Conservation (phyloP, 2,329 filamentous ascomycete species). For the Talaromyces albobiverticillius region DNA sequence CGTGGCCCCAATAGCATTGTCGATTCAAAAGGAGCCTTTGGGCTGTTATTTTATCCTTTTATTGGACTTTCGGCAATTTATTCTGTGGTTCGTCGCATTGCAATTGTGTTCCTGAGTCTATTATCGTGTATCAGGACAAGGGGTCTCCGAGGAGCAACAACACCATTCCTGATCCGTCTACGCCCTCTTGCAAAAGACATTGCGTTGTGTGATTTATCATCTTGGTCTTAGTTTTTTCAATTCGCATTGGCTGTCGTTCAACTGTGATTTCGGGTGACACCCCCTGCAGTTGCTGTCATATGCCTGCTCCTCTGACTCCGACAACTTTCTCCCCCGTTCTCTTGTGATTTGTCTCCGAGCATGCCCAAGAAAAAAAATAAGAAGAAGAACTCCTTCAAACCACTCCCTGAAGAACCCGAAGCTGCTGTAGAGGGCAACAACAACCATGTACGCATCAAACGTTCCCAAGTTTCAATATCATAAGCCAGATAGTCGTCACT, state of each 20-base stretch:
- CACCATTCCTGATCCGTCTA: slow-evolving; percentile 9
- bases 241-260: slow-evolving; percentile 10
- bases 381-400: slow-evolving; percentile 33
- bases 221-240: slow-evolving; percentile 10
- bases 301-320: slow-evolving; percentile 1
- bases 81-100: slow-evolving; percentile 28
- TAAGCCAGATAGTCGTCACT: slow-evolving; percentile 39
- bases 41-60: slow-evolving; percentile 23
- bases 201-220: background rate
- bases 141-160: background rate
- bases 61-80: slow-evolving; percentile 17
- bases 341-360: slow-evolving; percentile 34
- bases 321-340: background rate
- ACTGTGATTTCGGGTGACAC: slow-evolving; percentile 2
- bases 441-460: slow-evolving; percentile 44
- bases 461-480: slow-evolving; percentile 43
- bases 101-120: slow-evolving; percentile 26
- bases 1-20: slow-evolving; percentile 40
- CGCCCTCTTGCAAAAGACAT: background rate
- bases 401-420: slow-evolving; percentile 23
- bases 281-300: slow-evolving; percentile 12
- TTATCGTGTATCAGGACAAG: slow-evolving; percentile 13
- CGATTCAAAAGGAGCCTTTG: slow-evolving; percentile 30
- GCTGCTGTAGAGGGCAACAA: slow-evolving; percentile 28
- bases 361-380: slow-evolving; percentile 32